Conservation (phyloP, 805 yeast genomes). For the Sugiyamaella chiloensis region DNA sequence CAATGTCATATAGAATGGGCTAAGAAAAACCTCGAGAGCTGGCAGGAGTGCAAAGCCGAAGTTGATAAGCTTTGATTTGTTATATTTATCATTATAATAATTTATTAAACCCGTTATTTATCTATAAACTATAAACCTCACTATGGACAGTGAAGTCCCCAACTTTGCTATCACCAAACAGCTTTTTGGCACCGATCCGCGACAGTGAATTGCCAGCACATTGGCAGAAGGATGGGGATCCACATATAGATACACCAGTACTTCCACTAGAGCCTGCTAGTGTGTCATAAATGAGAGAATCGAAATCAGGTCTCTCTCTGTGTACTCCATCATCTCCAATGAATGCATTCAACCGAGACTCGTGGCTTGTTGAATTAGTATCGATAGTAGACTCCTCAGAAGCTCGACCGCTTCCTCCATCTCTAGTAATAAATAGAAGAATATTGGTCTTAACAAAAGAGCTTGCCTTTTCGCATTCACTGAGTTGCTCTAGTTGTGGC, state of each 20-base stretch:
- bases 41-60: conserved; percentile 14
- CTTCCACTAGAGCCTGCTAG: neutral
- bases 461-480: neutral
- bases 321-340: neutral
- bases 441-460: neutral
- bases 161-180: neutral
- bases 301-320: neutral
- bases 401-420: neutral
- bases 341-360: neutral
- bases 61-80: conserved; percentile 9
- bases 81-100: neutral
- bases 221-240: neutral
- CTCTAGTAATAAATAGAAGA: neutral
- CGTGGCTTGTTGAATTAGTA: neutral
- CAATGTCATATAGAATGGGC: conserved; percentile 64
- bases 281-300: neutral
- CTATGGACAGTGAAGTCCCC: neutral
- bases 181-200: neutral
- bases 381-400: neutral
- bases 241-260: neutral
- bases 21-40: conserved; percentile 55
- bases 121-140: neutral
- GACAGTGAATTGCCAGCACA: neutral
- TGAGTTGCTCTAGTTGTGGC: neutral
- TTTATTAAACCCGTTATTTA: neutral